A percentile compares a stretch with the other conserved stretches of the same genome.
Evolutionary conservation across 306 rosid genomes (phyloP).

Genomic region (Vigna unguiculata): DNA sequence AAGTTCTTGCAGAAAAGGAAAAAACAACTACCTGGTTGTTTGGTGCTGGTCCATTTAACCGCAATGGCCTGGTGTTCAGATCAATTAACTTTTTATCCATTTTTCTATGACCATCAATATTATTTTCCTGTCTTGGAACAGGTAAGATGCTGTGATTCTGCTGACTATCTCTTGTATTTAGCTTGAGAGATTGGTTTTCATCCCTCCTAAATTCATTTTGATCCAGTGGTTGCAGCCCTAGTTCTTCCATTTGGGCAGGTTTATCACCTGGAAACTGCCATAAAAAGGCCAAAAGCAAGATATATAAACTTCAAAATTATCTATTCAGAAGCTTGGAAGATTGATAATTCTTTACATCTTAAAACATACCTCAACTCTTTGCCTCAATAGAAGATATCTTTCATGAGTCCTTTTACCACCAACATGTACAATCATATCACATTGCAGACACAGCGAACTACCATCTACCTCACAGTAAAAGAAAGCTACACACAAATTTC

Average conservation of each 20-base stretch:
- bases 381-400: conserved; percentile 72
- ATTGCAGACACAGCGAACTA: conserved; percentile 80
- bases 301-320: conserved; percentile 28
- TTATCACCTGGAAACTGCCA: conserved; percentile 65
- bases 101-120: conserved; percentile 43
- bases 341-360: not conserved
- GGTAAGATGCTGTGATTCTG: conserved; percentile 48
- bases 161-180: conserved; percentile 38
- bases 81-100: conserved; percentile 56
- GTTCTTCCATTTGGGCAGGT: conserved; percentile 48
- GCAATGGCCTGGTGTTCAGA: conserved; percentile 58
- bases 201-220: conserved; percentile 47
- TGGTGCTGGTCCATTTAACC: conserved; percentile 51
- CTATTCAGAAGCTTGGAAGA: not conserved
- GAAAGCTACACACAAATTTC: conserved; percentile 64
- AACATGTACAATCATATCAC: conserved; percentile 78
- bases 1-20: not conserved
- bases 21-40: conserved; percentile 53
- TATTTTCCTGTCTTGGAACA: conserved; percentile 48
- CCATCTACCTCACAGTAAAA: conserved; percentile 84
- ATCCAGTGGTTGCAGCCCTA: conserved; percentile 49
- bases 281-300: conserved; percentile 20
- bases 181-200: conserved; percentile 44
- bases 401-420: conserved; percentile 79
- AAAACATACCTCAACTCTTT: conserved; percentile 50